phyloP scores from a whole-genome alignment of 805 yeast species.

The Sugiyamaella valdiviana region DNA sequence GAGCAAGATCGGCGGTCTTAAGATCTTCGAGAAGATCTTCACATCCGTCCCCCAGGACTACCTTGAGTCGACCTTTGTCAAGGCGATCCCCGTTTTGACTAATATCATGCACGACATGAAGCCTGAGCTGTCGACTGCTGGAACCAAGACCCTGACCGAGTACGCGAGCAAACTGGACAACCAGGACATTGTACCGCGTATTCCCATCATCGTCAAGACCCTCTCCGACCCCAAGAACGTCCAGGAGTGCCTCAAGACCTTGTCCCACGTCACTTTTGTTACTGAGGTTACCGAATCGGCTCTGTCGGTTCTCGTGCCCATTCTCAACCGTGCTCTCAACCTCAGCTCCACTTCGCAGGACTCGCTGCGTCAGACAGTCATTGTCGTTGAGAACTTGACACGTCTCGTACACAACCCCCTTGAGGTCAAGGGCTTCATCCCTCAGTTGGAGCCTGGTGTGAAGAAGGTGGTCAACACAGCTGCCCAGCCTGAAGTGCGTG shows the following conservation, averaged over 20 bases:
- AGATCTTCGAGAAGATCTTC: conserved; percentile 62
- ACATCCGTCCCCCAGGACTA: conserved; percentile 80
- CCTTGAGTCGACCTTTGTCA: conserved; percentile 72
- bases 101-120: conserved; percentile 92
- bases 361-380: conserved; percentile 92
- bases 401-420: conserved; percentile 89
- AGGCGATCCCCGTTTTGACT: conserved; percentile 75
- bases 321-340: conserved; percentile 80
- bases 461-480: conserved; percentile 84
- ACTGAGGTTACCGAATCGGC: conserved; percentile 99
- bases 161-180: conserved; percentile 81
- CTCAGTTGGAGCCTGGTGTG: conserved; percentile 85
- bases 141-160: conserved; percentile 59
- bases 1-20: conserved; percentile 74
- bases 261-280: conserved; percentile 91
- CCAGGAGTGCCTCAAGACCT: conserved; percentile 78
- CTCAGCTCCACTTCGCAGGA: conserved; percentile 89
- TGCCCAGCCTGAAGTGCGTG: conserved; percentile 93
- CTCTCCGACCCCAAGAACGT: conserved; percentile 86
- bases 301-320: conserved; percentile 82
- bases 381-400: conserved; percentile 91
- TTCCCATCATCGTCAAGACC: conserved; percentile 77
- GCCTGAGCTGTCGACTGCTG: conserved; percentile 88
- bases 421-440: conserved; percentile 84
- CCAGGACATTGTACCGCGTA: conserved; percentile 83